Base-by-base conservation (phyloP, 805 yeast genomes). In the Ogataea chonburiensis region DNA sequence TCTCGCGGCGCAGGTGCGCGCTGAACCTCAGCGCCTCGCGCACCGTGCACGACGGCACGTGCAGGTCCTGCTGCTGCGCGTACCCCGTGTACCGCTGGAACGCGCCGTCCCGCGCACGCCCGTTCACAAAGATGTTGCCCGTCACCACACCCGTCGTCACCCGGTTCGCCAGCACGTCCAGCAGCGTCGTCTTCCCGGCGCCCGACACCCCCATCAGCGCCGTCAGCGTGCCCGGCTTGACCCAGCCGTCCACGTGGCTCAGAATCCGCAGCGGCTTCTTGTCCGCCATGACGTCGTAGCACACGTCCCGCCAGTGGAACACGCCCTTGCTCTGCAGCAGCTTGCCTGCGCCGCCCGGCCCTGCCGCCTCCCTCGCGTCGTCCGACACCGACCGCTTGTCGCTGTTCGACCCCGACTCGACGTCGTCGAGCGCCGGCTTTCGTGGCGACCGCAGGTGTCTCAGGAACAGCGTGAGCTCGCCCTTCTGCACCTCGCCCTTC, bases 211-310 rank as follows among this genome's bases (percentile, higher is more conserved):
- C 79, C 77, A 73, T 71, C 15, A 73, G 55, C 8, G 91, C 89
- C 29, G 88, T 83, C 52, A 83, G 62, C 27, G 86, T 80, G 38
- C 87, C 87, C 11, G 88, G 88, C 52, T 79, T 79, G 23, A 82
- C 87, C 81, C 83, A 81, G 24, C 91, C 91, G 53, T 79, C 84
- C 39, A 82, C 83, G 39, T 71, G 67, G 43, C 67, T 65, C 52
- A 82, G 61, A 36, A 82, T 68, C 31, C 76, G 67, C 48, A 84
- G 66, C 10, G 73, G 66, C 39, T 70, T 80, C 22, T 62, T 62
- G 49, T 78, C 75, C 45, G 77, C 75, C 49, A 72, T 69, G 38
- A 83, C 76, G 44, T 77, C 81, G 55, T 79, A 83, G 50, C 79
- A 71, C 18, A 83, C 75, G 50, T 83, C 70, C 56, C 75, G 71